Evolutionary conservation across 129 eudicot species (phyloP), one percentile per base, ranked within the genome.

Genomic region (Tanacetum coccineum): DNA sequence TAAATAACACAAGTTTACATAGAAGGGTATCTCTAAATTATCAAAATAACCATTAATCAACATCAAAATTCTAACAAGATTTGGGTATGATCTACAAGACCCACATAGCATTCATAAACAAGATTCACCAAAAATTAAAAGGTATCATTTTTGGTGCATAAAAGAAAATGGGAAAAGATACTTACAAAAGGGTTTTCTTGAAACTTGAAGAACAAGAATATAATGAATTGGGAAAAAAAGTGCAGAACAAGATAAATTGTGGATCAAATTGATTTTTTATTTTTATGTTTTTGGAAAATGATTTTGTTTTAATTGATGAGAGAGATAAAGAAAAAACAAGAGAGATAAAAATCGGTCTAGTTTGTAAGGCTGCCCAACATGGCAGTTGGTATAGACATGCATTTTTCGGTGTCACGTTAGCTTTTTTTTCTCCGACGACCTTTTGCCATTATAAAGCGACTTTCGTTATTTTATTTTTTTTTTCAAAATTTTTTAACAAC

Each of bases 161-260:
- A 49, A 48, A 11, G 2, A 19, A 3, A 49, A 49, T 49, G 8
- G 8, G 54, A 49, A 13, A 49, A 15, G 2, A 11, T 49, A 49
- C 54, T 49, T 49, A 49, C 54, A 49, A 13, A 15, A 49, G 54
- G 15, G n/a, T 49, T 48, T 49, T 49, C 54, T 49, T 49, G 15
- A 49, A 49, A 49, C 54, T 15, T 49, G n/a, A n/a, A n/a, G 54
- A 49, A 49, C 54, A 49, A 49, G n/a, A 49, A 49, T 49, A 49
- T 49, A 1, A 49, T 15, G 4, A 10, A 49, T 49, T 49, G 2
- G 18, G 54, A 12, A 49, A n/a, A n/a, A 49, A 49, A 49, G 54
- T 49, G 54, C 54, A 49, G 54, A 14, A 13, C 17, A 49, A 49
- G 53, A 48, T 48, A 48, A 48, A 48, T 47, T 14, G 14, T 12